Evolutionary conservation across 2,329 filamentous ascomycete genomes (phyloP).

Genomic region (Hypoxylon sp.): DNA sequence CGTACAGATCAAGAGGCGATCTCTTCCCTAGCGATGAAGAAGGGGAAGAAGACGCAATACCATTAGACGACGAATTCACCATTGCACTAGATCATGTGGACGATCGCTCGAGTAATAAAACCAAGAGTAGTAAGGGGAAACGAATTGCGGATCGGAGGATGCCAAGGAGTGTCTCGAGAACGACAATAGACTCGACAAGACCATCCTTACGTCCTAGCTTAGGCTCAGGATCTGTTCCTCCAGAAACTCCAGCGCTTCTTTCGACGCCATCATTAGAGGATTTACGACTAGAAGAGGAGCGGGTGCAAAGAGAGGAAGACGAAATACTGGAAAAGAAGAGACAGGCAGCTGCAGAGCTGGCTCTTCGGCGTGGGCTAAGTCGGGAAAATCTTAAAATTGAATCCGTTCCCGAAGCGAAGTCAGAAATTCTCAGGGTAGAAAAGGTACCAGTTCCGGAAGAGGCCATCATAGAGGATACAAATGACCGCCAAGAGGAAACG

Average conservation of each 20-base stretch:
- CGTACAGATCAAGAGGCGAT: constrained; percentile 88
- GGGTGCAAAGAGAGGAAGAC: constrained; percentile 66
- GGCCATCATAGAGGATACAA: constrained; percentile 47
- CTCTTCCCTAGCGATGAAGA: constrained; percentile 88
- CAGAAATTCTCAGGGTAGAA: constrained; percentile 52
- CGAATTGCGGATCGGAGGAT: constrained; percentile 59
- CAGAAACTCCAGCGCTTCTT: constrained; percentile 56
- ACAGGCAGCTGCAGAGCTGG: constrained; percentile 66
- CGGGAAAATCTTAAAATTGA: constrained; percentile 57
- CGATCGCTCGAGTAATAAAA: constrained; percentile 78
- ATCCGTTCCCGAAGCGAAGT: constrained; percentile 53
- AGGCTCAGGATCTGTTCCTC: constrained; percentile 51
- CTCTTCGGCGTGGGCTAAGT: constrained; percentile 64
- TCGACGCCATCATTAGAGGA: constrained; percentile 65
- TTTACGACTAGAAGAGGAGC: constrained; percentile 67
- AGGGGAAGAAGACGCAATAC: constrained; percentile 93
- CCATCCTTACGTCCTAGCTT: constrained; percentile 48
- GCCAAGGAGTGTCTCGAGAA: constrained; percentile 70
- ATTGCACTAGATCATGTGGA: constrained; percentile 85
- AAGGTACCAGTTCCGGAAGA: constrained; percentile 50
- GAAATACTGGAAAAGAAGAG: constrained; percentile 67
- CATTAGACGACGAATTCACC: constrained; percentile 92
- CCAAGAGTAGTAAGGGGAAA: constrained; percentile 73
- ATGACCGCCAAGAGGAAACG: constrained; percentile 41
- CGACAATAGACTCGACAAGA: constrained; percentile 65